Percentiles rank a stretch among this genome's conserved stretches.
phyloP scores from a whole-genome alignment of 2,329 filamentous ascomycete species.

The Catunica adiposa region DNA sequence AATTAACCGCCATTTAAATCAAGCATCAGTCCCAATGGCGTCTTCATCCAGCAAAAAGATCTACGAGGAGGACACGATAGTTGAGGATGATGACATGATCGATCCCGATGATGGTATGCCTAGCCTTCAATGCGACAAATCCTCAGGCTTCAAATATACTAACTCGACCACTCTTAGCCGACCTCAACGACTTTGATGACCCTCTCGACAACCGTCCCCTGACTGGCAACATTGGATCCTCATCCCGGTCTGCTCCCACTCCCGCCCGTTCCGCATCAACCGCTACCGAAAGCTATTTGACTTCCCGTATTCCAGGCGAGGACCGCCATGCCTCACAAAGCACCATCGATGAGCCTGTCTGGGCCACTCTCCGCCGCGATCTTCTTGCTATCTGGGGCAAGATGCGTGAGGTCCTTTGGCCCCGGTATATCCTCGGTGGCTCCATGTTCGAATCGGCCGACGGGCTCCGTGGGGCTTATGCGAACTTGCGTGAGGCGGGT shows the following conservation, averaged over 20 bases:
- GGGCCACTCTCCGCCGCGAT: slow-evolving; percentile 90
- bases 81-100: slow-evolving; percentile 55
- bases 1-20: not conserved
- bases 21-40: slow-evolving; percentile 10
- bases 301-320: slow-evolving; percentile 78
- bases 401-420: slow-evolving; percentile 92
- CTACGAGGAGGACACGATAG: slow-evolving; percentile 24
- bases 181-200: slow-evolving; percentile 86
- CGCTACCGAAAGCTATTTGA: slow-evolving; percentile 67
- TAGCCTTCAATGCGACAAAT: not conserved
- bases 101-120: slow-evolving; percentile 59
- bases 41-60: slow-evolving; percentile 14
- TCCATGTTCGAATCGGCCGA: slow-evolving; percentile 43
- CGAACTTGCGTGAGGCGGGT: slow-evolving; percentile 41
- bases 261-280: slow-evolving; percentile 25
- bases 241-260: slow-evolving; percentile 29
- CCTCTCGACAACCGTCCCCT: slow-evolving; percentile 65
- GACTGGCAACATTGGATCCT: slow-evolving; percentile 63
- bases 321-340: slow-evolving; percentile 78
- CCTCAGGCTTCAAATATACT: not conserved
- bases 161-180: slow-evolving; percentile 34
- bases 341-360: slow-evolving; percentile 93
- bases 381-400: slow-evolving; percentile 91
- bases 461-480: slow-evolving; percentile 43
- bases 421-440: slow-evolving; percentile 72